A percentile compares a stretch with the other conserved stretches of the same genome.
Evolutionary conservation across 768 basidiomycete species (phyloP).

Genomic region (Cantharellus anzutake): DNA sequence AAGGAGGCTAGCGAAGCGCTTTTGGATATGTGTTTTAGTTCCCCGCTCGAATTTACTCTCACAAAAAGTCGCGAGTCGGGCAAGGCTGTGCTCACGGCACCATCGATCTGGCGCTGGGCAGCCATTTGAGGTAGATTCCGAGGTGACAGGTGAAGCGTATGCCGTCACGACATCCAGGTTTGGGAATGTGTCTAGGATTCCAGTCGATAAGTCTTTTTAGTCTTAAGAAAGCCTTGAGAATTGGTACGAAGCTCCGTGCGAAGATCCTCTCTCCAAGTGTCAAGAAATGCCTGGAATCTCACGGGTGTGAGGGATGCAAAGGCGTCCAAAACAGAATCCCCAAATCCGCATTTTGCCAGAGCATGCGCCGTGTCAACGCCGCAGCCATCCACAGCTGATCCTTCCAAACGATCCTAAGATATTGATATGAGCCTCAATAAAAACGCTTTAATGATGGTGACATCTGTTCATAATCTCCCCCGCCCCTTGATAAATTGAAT

Average conservation of each 20-base stretch:
- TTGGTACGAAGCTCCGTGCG: conserved; percentile 50
- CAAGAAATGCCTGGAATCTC: conserved; percentile 34
- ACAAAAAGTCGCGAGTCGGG: conserved; percentile 55
- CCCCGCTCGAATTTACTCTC: conserved; percentile 92
- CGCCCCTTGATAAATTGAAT: too few relatives aligned
- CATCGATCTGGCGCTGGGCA: conserved; percentile 16
- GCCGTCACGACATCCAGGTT: conserved; percentile 51
- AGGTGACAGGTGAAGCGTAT: conserved; percentile 63
- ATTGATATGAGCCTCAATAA: background rate
- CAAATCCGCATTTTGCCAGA: conserved; percentile 66
- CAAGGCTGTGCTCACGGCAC: conserved; percentile 44
- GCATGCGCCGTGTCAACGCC: conserved; percentile 56
- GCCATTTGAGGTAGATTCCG: conserved; percentile 32
- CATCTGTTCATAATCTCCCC: conserved; percentile 72
- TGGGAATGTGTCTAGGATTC: conserved; percentile 46
- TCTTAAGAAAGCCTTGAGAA: conserved; percentile 38
- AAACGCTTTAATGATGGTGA: too few relatives aligned
- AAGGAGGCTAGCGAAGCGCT: conserved; percentile 64
- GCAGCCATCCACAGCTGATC: conserved; percentile 37
- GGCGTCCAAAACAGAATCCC: conserved; percentile 47
- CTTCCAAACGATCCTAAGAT: background rate
- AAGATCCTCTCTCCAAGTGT: conserved; percentile 42
- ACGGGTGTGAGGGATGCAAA: conserved; percentile 27
- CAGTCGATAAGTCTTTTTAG: conserved; percentile 46
- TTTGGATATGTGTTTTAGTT: conserved; percentile 59